Percentiles rank a stretch among this genome's conserved stretches.
Conservation (phyloP, 23 red algal species). For the Gracilaria caudata region DNA sequence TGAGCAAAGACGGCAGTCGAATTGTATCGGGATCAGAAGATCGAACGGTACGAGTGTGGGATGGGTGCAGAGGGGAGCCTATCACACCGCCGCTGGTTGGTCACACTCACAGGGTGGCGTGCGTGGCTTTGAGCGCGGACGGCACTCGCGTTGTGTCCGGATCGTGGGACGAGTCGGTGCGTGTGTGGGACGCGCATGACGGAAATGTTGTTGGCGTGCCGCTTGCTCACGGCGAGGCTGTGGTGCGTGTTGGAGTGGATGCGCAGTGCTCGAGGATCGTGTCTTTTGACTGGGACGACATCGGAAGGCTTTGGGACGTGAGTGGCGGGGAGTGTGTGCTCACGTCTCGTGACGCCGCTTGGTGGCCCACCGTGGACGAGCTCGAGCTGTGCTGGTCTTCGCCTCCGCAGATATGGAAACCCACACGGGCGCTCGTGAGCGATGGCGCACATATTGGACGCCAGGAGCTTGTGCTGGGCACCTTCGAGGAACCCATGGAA, state of each 20-base stretch:
- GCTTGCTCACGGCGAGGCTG: not conserved
- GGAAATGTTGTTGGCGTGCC: not conserved
- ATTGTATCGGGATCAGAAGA: constrained; percentile 8
- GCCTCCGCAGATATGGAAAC: not conserved
- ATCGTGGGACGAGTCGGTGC: constrained; percentile 1
- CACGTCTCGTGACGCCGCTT: not conserved
- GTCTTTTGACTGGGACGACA: not conserved
- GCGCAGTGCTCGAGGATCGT: not conserved
- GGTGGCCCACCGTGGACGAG: not conserved
- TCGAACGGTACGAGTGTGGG: constrained; percentile 5
- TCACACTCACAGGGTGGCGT: not conserved
- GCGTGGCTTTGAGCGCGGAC: not conserved
- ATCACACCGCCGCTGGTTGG: not conserved
- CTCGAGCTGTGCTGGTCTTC: not conserved
- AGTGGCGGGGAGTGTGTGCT: not conserved
- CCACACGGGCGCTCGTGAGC: not conserved
- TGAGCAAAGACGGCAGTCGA: not conserved
- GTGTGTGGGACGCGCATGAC: not conserved
- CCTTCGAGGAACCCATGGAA: not conserved
- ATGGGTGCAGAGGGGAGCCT: not conserved
- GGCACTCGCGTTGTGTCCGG: constrained; percentile 8
- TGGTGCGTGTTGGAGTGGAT: not conserved
- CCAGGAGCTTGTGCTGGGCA: not conserved
- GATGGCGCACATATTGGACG: not conserved
- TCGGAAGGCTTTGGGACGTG: constrained; percentile 17